Evolutionary conservation across 1,139 yeast species (phyloP).

Genomic region (Suhomyces kunorum): DNA sequence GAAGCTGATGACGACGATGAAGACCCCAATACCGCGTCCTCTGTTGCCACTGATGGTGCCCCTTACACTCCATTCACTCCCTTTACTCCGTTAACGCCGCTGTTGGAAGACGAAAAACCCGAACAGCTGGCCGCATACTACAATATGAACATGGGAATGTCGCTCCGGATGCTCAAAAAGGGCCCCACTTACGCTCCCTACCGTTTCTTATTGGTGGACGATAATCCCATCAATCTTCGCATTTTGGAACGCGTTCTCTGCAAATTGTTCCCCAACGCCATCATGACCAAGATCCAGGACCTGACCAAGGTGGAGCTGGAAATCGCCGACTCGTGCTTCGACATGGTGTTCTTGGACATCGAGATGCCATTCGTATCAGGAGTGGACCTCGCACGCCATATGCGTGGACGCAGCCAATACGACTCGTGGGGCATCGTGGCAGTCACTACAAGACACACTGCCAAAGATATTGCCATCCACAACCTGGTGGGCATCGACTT

Average conservation of each 20-base stretch:
- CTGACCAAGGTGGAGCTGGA: conserved; percentile 31
- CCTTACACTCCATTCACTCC: conserved; percentile 17
- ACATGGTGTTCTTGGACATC: conserved; percentile 45
- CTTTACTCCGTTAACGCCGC: conserved; percentile 16
- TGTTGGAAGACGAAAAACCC: conserved; percentile 6
- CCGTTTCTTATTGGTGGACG: conserved; percentile 45
- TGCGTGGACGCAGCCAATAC: conserved; percentile 22
- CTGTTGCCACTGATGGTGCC: conserved; percentile 4
- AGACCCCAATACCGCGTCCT: not conserved
- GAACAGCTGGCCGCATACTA: conserved; percentile 1
- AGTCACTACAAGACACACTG: conserved; percentile 40
- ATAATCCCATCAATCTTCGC: conserved; percentile 43
- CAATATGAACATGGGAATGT: conserved; percentile 2
- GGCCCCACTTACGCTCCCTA: conserved; percentile 27
- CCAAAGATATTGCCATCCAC: conserved; percentile 33
- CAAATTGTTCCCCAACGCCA: conserved; percentile 39
- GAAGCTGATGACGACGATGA: conserved; percentile 10
- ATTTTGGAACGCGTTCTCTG: conserved; percentile 36
- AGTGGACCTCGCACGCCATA: conserved; percentile 36
- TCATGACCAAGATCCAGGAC: conserved; percentile 33
- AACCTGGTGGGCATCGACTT: conserved; percentile 40
- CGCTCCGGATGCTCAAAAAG: conserved; percentile 4
- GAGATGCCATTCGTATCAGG: conserved; percentile 52
- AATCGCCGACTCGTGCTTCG: conserved; percentile 26
- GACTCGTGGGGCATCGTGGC: conserved; percentile 39